Evolutionary conservation across 768 basidiomycete genomes (phyloP).

Genomic region (Pisolithus tinctorius): DNA sequence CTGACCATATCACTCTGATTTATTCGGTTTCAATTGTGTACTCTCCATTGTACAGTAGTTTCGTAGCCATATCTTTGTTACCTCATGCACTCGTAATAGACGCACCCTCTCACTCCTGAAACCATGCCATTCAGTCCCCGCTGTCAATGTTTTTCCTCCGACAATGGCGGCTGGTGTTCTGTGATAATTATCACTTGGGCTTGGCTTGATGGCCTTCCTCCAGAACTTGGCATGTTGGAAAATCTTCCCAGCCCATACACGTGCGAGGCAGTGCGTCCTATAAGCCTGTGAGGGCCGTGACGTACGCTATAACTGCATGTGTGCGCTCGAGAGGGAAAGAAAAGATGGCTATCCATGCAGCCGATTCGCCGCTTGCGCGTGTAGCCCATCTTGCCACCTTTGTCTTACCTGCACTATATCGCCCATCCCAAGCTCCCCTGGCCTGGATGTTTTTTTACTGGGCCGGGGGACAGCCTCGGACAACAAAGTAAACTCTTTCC

Average conservation of each 20-base stretch:
- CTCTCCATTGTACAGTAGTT: background rate
- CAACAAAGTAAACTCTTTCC: no score
- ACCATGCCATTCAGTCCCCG: background rate
- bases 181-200: no score
- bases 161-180: background rate
- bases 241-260: conserved; percentile 2
- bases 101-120: background rate
- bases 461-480: no score
- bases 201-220: no score
- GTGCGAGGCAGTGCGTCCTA: conserved; percentile 19
- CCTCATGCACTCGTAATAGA: background rate
- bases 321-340: no score
- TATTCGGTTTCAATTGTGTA: conserved; percentile 2
- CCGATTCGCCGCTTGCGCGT: no score
- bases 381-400: no score
- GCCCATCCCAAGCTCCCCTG: no score
- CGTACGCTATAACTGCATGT: no score
- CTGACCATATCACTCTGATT: conserved; percentile 1
- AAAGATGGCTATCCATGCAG: no score
- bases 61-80: conserved; percentile 1
- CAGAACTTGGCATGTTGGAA: background rate
- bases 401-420: no score
- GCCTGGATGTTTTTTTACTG: no score
- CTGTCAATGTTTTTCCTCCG: background rate
- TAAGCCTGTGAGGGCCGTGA: conserved; percentile 6